A percentile compares a stretch with the other conserved stretches of the same genome.
Evolutionary conservation across 805 yeast genomes (phyloP).

Genomic region (Yamadazyma kitorensis): DNA sequence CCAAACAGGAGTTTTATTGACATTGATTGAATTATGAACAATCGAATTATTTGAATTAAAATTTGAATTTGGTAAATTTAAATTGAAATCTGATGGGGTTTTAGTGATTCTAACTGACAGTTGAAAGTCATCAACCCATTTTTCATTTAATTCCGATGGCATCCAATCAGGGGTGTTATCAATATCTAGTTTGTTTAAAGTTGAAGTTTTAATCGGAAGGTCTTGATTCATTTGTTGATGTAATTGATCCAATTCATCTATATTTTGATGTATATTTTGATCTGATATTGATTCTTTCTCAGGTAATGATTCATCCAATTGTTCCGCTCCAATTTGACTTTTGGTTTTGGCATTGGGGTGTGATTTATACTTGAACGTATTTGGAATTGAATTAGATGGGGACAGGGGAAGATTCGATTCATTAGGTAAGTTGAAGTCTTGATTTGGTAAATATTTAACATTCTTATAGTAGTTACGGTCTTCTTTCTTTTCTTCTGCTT

Average conservation of each 20-base stretch:
- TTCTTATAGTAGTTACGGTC: constrained; percentile 24
- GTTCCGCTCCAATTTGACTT: constrained; percentile 18
- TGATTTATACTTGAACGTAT: constrained; percentile 43
- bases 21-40: constrained; percentile 11
- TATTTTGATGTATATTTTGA: background rate
- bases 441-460: constrained; percentile 32
- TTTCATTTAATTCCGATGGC: constrained; percentile 37
- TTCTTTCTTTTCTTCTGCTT: constrained; percentile 1
- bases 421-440: constrained; percentile 25
- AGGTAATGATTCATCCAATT: background rate
- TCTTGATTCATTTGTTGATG: background rate
- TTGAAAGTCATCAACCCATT: constrained; percentile 25
- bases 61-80: constrained; percentile 6
- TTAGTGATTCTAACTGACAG: constrained; percentile 23
- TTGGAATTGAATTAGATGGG: constrained; percentile 31
- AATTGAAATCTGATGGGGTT: constrained; percentile 9
- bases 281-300: background rate
- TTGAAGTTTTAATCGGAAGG: constrained; percentile 24
- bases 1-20: constrained; percentile 34
- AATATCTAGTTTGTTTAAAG: constrained; percentile 12
- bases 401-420: constrained; percentile 5
- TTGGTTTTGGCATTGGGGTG: constrained; percentile 45
- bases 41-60: constrained; percentile 7
- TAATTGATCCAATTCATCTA: background rate
- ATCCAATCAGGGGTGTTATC: constrained; percentile 40